Conservation (phyloP, 2,329 filamentous ascomycete genomes). For the Diplodia seriata region DNA sequence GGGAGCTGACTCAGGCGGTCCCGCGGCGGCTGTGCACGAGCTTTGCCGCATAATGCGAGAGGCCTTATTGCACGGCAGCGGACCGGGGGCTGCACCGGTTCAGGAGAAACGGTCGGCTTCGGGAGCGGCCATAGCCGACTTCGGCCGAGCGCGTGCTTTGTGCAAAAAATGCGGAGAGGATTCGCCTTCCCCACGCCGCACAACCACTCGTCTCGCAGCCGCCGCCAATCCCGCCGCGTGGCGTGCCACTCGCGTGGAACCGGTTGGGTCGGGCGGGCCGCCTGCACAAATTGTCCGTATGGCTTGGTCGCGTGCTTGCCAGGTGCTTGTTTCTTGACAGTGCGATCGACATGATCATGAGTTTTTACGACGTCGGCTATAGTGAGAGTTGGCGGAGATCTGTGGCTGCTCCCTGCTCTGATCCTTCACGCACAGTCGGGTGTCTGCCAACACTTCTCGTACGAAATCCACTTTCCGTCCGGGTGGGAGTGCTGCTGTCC, state of each 20-base stretch:
- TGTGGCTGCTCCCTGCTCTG: not conserved
- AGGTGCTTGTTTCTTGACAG: not conserved
- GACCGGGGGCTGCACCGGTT: not conserved
- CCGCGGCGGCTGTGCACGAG: not conserved
- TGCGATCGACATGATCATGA: not conserved
- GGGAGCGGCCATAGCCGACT: not conserved
- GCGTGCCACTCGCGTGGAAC: not conserved
- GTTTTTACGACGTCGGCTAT: not conserved
- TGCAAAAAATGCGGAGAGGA: not conserved
- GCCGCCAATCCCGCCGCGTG: not conserved
- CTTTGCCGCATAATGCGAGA: not conserved
- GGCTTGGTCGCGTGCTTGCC: not conserved
- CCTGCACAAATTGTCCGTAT: not conserved
- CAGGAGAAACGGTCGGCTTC: not conserved
- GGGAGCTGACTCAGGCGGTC: not conserved
- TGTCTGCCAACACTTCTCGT: not conserved
- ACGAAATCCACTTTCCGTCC: not conserved
- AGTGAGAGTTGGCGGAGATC: not conserved
- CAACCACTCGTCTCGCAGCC: not conserved
- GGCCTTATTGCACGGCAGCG: conserved; percentile 8
- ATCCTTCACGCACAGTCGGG: not conserved
- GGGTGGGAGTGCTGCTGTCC: not conserved
- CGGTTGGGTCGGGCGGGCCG: too few relatives aligned
- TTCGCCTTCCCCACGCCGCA: not conserved
- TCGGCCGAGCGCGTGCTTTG: conserved; percentile 11